Evolutionary conservation across 2,329 filamentous ascomycete species (phyloP), one percentile per base, ranked within the genome.

Genomic region (Gyromitra esculenta): DNA sequence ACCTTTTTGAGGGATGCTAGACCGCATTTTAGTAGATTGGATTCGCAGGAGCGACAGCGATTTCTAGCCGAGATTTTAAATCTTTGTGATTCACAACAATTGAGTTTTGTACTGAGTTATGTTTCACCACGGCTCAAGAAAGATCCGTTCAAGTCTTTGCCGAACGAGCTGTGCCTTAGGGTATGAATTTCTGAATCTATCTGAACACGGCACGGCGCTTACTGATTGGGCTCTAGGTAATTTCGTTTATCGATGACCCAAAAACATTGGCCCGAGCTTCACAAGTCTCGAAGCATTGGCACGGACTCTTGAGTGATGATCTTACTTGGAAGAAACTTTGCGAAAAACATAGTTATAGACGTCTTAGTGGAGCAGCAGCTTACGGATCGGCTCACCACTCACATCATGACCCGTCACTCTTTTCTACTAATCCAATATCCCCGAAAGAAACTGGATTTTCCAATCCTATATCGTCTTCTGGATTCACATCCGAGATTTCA

Each of bases 271-370:
- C 94, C 50, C 89, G 96, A 82, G 92, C 96, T 67, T 97, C 95
- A 4, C 95, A 98, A 83, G 96, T 99, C n/a, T 99, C 96, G 69
- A 90, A 90, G 79, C 89, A 94, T 83, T 99, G 96, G 96, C 89
- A 93, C 78, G 94, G 97, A 83, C 87, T 99, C 6, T 87, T 99
- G 64, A 95, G 92, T 82, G 96, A 99, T 83, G 96, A 99, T 83
- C 94, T 97, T 85, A 97, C 96, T 0, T 99, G 96, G 96, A 97
- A 97, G 85, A 93, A 96, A 77, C 87, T 99, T 21, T 98, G 95
- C 83, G 93, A 96, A 79, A 97, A 97, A 84, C 95, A 97, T 83
- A 94, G 96, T 77, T 99, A 97, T 83, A 89, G 84, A 83, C 87
- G 78, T 59, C 75, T 82, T 56, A 82, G 79, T 66, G 78, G 74